Evolutionary conservation across 148 eudicot species (phyloP), one percentile per base, ranked within the genome.

Genomic region (Diospyros kaki): DNA sequence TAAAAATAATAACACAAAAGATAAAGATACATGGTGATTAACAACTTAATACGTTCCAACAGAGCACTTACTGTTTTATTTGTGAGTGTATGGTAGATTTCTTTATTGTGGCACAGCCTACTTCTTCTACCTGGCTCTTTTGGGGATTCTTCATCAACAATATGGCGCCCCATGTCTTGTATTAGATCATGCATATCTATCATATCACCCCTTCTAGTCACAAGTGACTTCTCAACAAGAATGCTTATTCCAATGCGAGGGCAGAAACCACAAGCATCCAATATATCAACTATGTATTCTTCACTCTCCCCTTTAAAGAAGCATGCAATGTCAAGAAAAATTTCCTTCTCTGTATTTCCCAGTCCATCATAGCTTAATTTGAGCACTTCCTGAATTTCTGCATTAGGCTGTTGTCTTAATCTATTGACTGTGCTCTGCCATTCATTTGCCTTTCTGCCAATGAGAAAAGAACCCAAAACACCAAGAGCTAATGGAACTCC

Each of bases 301-400:
- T 10, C 43, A 48, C 43, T n/a, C 9, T 59, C 46, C 14, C 43
- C 70, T 61, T 53, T 64, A 10, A 77, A 77, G 48, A 63, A 71
- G 64, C 73, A 66, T 42, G 65, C 72, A 69, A 76, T 61, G 39
- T 69, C 79, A 3, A 76, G 69, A 10, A 76, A 69, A 42, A 69
- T 76, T 50, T 46, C 9, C 61, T 76, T 60, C 44, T 76, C 79
- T 14, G 18, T 4, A 2, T 42, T 46, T 9, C 63, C 41, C 61
- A 76, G 50, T 54, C 67, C 69, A 62, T 76, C 79, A 76, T 44
- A 69, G 53, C 74, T 76, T 7, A 76, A 6, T 64, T 53, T 61
- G 5, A 76, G 73, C 39, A 50, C 51, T 40, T 45, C 28, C 1
- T 48, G 52, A 50, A 76, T 53, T 12, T 68, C 10, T 2, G 39